These are phyloP conservation scores for Petunia hybrid DNA, from an alignment of 305 asterid species.

Conservation along the genomic window DNA sequence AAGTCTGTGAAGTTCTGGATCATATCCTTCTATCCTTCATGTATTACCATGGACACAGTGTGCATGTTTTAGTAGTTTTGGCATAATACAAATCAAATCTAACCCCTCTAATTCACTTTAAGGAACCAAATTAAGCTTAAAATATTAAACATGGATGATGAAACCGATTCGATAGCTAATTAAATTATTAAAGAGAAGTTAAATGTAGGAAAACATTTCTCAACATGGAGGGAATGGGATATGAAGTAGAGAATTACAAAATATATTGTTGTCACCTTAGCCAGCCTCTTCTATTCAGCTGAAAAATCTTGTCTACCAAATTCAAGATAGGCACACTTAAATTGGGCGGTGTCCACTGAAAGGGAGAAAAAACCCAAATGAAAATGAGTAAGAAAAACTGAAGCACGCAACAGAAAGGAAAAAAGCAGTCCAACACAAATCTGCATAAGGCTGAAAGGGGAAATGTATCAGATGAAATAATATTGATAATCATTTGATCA, in stretches of 20 bases:
- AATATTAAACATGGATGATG: conserved; percentile 22
- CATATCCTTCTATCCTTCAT: background rate
- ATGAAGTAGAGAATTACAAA: conserved; percentile 32
- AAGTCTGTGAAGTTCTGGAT: conserved; percentile 18
- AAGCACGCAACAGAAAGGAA: background rate
- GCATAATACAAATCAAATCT: background rate
- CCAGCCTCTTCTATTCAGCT: conserved; percentile 99
- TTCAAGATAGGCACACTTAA: conserved; percentile 89
- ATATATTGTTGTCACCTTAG: conserved; percentile 65
- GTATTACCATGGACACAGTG: background rate
- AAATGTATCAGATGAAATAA: conserved; percentile 3
- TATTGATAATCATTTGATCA: conserved; percentile 11
- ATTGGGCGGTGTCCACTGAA: conserved; percentile 99
- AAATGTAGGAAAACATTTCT: conserved; percentile 8
- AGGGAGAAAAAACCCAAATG: conserved; percentile 36
- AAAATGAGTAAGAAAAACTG: conserved; percentile 18
- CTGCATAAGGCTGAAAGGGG: background rate
- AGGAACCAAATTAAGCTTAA: conserved; percentile 29
- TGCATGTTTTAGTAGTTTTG: background rate
- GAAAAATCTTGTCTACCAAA: conserved; percentile 91
- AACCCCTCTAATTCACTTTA: conserved; percentile 19
- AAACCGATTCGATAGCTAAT: background rate
- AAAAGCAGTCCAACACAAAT: conserved; percentile 12
- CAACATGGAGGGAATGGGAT: conserved; percentile 18
- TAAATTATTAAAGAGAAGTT: conserved; percentile 2